Base-by-base conservation (phyloP, 2,329 filamentous ascomycete genomes). In the Neoascochyta sp. region DNA sequence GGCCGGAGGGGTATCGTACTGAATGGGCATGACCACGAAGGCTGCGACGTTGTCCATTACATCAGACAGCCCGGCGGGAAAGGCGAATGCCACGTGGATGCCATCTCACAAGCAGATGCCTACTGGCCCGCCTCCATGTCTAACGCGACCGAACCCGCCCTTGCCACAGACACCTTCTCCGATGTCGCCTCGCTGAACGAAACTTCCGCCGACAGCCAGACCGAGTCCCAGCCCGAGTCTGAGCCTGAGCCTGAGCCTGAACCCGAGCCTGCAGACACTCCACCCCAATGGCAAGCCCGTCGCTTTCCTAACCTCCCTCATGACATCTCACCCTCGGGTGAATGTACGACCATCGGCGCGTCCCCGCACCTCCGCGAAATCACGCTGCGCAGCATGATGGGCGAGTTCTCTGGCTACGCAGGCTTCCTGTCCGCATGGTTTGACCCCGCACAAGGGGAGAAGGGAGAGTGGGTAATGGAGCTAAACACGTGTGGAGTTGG, bases 371-470 rank as follows among this genome's bases (percentile, higher is more conserved):
- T 95, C 5, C 74, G 90, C 16, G 92, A 98, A 64, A 79, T 96
- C 43, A 98, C 92, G 0, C 84, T 98, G 2, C 80, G 89, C 36
- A 95, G 87, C 62, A 96, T 98, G 88, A 98, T 98, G 92, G 92
- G 92, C 33, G 85, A 86, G 34, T 98, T 84, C 63, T 82, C 80
- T n/a, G 92, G 92, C 12, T 92, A 95, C 57, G 87, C 88, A 0
- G 92, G 88, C 0, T 70, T 98, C 22, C 65, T 98, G 22, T 92
- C 84, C 40, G 74, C 85, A 1, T 98, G 90, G 90, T 96, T 90
- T 55, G 86, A 96, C 59, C 63, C 75, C 33, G 68, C 73, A 3
- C 62, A 64, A 1, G 1, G 81, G 0, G 78, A 83, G 57, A 95
- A 87, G 83, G 75, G 74, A 43, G 78, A 84, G 58, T 98, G 92